phyloP scores from a whole-genome alignment of 139 green algal genomes.

The Chlorella sp. region DNA sequence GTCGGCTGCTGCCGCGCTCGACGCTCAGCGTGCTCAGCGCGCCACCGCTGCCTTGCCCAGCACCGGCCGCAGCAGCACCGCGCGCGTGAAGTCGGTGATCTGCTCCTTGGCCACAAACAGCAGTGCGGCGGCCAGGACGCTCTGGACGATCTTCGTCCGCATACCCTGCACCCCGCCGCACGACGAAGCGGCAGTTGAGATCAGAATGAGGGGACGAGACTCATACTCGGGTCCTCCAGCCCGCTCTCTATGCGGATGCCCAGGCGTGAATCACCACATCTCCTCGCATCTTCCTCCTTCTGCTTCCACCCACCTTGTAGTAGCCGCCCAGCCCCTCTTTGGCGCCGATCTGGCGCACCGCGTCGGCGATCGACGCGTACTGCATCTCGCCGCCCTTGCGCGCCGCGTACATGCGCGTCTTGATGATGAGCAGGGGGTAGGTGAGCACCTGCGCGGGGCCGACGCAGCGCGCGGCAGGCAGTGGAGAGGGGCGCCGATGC shows the following conservation, averaged over 20 bases:
- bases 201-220: not conserved
- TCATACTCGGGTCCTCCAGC: too few species aligned
- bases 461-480: too few species aligned
- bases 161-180: constrained; percentile 68
- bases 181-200: not conserved
- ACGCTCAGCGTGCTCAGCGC: not conserved
- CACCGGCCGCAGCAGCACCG: constrained; percentile 11
- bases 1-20: not conserved
- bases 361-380: constrained; percentile 66
- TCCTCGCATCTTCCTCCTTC: too few species aligned
- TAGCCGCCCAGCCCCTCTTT: constrained; percentile 47
- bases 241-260: too few species aligned
- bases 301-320: too few species aligned
- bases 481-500: too few species aligned
- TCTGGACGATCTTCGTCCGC: constrained; percentile 85
- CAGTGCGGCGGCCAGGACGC: constrained; percentile 81
- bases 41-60: not conserved
- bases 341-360: constrained; percentile 61
- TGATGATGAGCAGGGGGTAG: constrained; percentile 94
- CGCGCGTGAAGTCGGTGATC: constrained; percentile 41
- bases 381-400: constrained; percentile 49
- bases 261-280: too few species aligned
- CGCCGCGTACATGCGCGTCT: constrained; percentile 73
- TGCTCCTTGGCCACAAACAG: constrained; percentile 88
- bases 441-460: too few species aligned